phyloP scores from a whole-genome alignment of 2,329 filamentous ascomycete species.

The Monosporascus ibericus region DNA sequence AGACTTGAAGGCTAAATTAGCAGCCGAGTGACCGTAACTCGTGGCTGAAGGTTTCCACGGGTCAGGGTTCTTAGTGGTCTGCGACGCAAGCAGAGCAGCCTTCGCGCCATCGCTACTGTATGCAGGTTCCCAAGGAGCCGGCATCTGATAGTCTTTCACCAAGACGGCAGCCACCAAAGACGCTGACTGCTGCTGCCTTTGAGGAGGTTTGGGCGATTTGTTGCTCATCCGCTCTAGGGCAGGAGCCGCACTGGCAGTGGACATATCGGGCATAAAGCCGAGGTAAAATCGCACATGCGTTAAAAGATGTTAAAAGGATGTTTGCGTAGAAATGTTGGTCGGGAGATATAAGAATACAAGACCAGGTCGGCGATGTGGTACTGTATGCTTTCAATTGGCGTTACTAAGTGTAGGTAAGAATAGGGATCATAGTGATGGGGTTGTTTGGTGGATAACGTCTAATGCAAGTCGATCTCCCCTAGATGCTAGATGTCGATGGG shows the following conservation, averaged over 20 bases:
- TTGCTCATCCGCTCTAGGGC: constrained; percentile 66
- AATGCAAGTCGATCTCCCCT: not conserved
- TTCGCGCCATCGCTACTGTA: constrained; percentile 63
- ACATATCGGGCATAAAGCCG: constrained; percentile 38
- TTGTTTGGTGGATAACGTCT: too few species aligned
- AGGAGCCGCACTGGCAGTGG: constrained; percentile 69
- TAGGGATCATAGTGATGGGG: too few species aligned
- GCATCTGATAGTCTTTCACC: constrained; percentile 24
- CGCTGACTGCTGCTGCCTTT: constrained; percentile 58
- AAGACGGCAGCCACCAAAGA: constrained; percentile 34
- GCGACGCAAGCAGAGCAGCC: constrained; percentile 64
- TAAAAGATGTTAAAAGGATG: not conserved
- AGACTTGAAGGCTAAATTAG: constrained; percentile 58
- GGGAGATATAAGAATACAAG: too few species aligned
- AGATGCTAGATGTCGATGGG: not conserved
- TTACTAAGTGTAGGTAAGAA: too few species aligned
- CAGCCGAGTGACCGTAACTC: constrained; percentile 58
- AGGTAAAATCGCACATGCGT: not conserved
- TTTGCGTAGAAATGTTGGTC: too few species aligned
- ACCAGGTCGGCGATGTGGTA: too few species aligned
- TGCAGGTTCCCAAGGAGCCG: constrained; percentile 54
- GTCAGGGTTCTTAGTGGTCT: constrained; percentile 43
- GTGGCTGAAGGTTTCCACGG: constrained; percentile 43
- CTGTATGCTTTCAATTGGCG: too few species aligned
- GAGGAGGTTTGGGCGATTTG: constrained; percentile 59